Base-by-base conservation (phyloP, 2,329 filamentous ascomycete species). In the Stachybotrys chlorohalonatus region DNA sequence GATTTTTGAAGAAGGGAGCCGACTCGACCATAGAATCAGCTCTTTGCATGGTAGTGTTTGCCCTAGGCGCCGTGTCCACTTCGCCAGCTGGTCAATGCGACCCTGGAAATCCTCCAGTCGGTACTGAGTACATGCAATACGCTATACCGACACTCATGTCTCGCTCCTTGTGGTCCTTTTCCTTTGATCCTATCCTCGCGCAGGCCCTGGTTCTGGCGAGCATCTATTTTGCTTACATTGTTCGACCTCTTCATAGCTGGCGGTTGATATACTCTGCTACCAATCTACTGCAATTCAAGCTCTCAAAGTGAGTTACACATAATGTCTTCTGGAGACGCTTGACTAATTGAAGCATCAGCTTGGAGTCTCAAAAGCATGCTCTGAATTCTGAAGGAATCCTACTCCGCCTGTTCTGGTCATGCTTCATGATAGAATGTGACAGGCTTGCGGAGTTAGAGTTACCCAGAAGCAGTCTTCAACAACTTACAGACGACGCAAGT, bases 161-260 rank as follows among this genome's bases (percentile, higher is more conserved):
- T 5, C 57, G 60, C n/a, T 63, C 65, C 0, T 62, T 64, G 1
- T 66, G 64, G 64, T 67, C 64, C 1, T 68, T 68, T 52, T 61
- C 62, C 2, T 60, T 61, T 7, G 63, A 59, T 47, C 55, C 66
- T 4, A 52, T 64, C 7, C 56, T 68, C 1, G 57, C 64, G 1
- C 65, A 70, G 52, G 61, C 65, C 5, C 53, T 69, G 7, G 64
- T 69, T 5, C 57, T 70, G 5, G 67, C 64, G 1, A 67, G 67
- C 36, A 54, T 68, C 3, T 70, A 69, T 53, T 69, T 68, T 58
- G 66, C 66, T 0, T 68, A 66, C 47, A 64, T 69, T 32, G 64
- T 64, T 2, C 61, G 64, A 9, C 67, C 67, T 5, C 54, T 69
- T 31, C 66, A 70, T 30, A 69, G 66, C 52, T 70, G 67, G 67